Evolutionary conservation across 2,329 filamentous ascomycete genomes (phyloP), one percentile per base, ranked within the genome.

Genomic region (Nectriaceae sp.): DNA sequence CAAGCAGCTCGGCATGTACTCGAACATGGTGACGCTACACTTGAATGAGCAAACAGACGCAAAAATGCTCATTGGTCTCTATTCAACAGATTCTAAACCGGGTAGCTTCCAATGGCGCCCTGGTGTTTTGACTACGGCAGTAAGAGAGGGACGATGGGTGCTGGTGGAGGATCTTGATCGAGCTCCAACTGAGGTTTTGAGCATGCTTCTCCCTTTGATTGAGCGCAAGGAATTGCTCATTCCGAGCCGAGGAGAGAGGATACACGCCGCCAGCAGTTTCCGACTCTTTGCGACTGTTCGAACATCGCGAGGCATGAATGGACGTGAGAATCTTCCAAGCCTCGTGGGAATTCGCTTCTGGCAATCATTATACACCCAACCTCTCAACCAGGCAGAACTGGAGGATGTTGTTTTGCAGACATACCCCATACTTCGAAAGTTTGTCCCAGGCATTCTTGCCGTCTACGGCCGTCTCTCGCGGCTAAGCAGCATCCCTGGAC

Each of bases 31-130:
- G 44, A 97, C 93, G 3, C 77, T 99, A 22, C 93, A 99, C 69
- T 76, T 99, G 26, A 99, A 99, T 65, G 94, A 97, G 70, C 95
- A 99, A 69, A 97, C 92, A 3, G 94, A 99, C 70, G 92, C 93
- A 0, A 99, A 99, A 70, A 89, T 96, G 74, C 82, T 99, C 35
- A 84, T 99, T 54, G 94, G 94, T 3, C 84, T 97, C 66, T 97
- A 99, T 70, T 89, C 93, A 1, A 94, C 91, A 19, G 92, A 91
- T 49, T 83, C 88, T 15, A 88, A 87, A 52, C 92, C 91, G 1
- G 92, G 92, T 2, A 92, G 89, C 10, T 99, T 99, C 66, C 82
- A 83, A 42, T 99, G 94, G 94, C 84, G 89, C 50, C 84, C 94
- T 3, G 94, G 94, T 70, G 89, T 97, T 18, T 75, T 99, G 59